phyloP scores from a whole-genome alignment of 306 rosid species.

The Casuarina glauca region DNA sequence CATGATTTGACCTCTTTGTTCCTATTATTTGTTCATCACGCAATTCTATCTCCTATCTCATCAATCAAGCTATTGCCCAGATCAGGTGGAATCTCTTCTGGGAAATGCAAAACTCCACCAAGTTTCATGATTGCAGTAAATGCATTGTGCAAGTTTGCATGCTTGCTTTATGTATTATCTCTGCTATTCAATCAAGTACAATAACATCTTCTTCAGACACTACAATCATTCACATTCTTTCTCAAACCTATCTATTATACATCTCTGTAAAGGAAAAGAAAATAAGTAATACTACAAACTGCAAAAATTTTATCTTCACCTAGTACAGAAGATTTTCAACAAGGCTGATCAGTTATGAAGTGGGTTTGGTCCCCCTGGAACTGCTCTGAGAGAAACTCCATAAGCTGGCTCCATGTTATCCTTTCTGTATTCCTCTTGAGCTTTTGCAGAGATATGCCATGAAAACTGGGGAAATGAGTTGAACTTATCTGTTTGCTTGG shows the following conservation, averaged over 20 bases:
- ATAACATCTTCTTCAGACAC: constrained; percentile 16
- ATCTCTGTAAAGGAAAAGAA: constrained; percentile 22
- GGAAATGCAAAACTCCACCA: constrained; percentile 15
- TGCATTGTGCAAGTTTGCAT: constrained; percentile 21
- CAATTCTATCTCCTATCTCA: constrained; percentile 15
- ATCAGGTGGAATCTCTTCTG: constrained; percentile 10
- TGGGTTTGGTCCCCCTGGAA: constrained; percentile 86
- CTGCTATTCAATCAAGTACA: constrained; percentile 25
- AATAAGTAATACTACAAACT: constrained; percentile 32
- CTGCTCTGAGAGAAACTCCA: constrained; percentile 60
- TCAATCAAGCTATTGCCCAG: constrained; percentile 11
- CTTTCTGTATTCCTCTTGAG: constrained; percentile 37
- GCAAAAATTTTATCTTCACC: constrained; percentile 42
- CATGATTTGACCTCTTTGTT: constrained; percentile 14
- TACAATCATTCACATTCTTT: constrained; percentile 4
- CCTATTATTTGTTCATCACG: background rate
- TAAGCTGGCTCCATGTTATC: constrained; percentile 27
- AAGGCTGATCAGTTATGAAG: constrained; percentile 71
- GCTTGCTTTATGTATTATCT: background rate
- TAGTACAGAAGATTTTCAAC: constrained; percentile 33
- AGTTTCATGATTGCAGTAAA: constrained; percentile 12
- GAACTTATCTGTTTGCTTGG: constrained; percentile 35
- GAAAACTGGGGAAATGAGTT: constrained; percentile 37
- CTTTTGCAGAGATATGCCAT: constrained; percentile 44
- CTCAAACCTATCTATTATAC: constrained; percentile 33